Evolutionary conservation across 176 grass and related monocot genomes (phyloP).

Genomic region (Oryza rufipogon): DNA sequence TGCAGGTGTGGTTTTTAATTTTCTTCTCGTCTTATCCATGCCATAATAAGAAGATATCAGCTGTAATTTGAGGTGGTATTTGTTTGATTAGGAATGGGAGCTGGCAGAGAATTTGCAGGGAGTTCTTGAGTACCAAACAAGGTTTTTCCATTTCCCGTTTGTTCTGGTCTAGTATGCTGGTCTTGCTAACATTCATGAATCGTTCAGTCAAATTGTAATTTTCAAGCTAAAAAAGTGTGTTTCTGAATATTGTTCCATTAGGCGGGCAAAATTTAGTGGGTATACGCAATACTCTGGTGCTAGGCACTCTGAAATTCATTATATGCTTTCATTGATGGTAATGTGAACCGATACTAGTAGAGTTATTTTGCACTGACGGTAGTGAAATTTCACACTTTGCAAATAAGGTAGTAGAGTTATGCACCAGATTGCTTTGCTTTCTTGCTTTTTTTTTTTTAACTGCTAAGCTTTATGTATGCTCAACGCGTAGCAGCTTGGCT

Average conservation of each 20-base stretch:
- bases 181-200: slow-evolving; percentile 9
- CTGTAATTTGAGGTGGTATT: slow-evolving; percentile 36
- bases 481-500: not conserved
- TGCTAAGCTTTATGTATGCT: slow-evolving; percentile 9
- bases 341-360: slow-evolving; percentile 16
- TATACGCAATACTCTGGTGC: not conserved
- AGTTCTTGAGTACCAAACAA: slow-evolving; percentile 96
- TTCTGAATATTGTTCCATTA: slow-evolving; percentile 8
- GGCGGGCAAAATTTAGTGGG: not conserved
- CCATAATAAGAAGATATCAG: slow-evolving; percentile 13
- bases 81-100: slow-evolving; percentile 90
- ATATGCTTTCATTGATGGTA: not conserved
- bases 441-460: slow-evolving; percentile 17
- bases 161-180: not conserved
- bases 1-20: slow-evolving; percentile 68
- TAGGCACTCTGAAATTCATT: slow-evolving; percentile 22
- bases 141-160: slow-evolving; percentile 44
- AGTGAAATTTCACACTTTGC: not conserved
- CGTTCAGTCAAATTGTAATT: slow-evolving; percentile 8
- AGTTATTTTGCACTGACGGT: too few relatives aligned
- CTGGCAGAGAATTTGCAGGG: slow-evolving; percentile 92
- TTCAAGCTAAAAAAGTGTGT: not conserved
- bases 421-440: not conserved
- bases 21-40: slow-evolving; percentile 30
- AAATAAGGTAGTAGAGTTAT: slow-evolving; percentile 5